Percentiles rank a stretch among this genome's conserved stretches.
phyloP scores from a whole-genome alignment of 352 stramenopile species.

The Phytopythium sindhum region DNA sequence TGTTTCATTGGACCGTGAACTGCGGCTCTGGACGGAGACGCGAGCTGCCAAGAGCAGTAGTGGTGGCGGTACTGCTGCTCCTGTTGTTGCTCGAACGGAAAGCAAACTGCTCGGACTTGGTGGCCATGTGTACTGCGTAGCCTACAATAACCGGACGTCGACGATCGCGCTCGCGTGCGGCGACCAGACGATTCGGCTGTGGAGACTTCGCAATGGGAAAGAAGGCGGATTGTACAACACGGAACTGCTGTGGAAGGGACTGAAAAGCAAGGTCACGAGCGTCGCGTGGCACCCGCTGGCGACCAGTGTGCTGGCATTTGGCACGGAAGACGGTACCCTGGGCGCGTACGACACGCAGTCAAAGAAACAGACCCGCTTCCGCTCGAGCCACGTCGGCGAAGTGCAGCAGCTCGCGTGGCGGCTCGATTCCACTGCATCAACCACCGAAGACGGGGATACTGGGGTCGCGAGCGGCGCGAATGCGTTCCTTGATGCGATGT shows the following conservation, averaged over 20 bases:
- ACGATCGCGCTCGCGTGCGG: conserved; percentile 52
- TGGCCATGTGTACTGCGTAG: conserved; percentile 58
- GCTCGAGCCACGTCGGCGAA: conserved; percentile 31
- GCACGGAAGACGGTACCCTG: conserved; percentile 66
- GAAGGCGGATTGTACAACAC: conserved; percentile 21
- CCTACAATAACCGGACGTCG: conserved; percentile 23
- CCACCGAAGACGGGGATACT: neutral
- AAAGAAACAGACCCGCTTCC: conserved; percentile 55
- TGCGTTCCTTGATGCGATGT: conserved; percentile 44
- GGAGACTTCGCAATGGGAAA: conserved; percentile 24
- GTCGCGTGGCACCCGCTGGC: conserved; percentile 63
- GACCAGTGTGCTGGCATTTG: conserved; percentile 50
- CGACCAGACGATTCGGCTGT: conserved; percentile 77
- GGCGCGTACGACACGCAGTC: conserved; percentile 51
- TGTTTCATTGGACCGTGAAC: conserved; percentile 62
- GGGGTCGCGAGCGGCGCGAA: conserved; percentile 1
- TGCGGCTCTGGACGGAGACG: conserved; percentile 55
- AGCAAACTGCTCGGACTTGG: conserved; percentile 51
- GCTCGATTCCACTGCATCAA: conserved; percentile 7
- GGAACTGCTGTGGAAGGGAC: conserved; percentile 70
- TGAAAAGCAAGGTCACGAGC: conserved; percentile 75
- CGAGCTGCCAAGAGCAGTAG: neutral
- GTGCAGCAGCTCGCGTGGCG: conserved; percentile 51
- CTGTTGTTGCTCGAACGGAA: conserved; percentile 23
- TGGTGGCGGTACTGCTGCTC: neutral